Conservation (phyloP, 768 basidiomycete genomes). For the Lyophyllum atratum region DNA sequence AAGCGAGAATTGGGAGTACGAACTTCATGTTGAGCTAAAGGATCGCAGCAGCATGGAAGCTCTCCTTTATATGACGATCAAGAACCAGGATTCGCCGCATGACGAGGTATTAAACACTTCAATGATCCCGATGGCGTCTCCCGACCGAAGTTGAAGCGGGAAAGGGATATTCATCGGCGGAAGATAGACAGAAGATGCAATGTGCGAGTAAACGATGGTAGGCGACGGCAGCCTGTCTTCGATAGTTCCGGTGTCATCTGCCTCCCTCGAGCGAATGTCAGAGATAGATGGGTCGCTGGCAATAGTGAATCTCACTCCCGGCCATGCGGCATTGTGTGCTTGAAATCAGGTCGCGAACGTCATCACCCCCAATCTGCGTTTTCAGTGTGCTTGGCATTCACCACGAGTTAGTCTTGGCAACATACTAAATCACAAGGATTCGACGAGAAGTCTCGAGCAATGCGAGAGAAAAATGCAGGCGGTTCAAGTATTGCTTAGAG, state of each 20-base stretch:
- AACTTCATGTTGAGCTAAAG: conserved; percentile 32
- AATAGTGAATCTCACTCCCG: too few species aligned
- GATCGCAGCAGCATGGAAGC: not conserved
- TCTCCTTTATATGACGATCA: not conserved
- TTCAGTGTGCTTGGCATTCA: too few species aligned
- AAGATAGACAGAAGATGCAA: not conserved
- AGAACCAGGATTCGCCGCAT: not conserved
- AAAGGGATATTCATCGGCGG: conserved; percentile 11
- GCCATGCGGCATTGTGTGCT: too few species aligned
- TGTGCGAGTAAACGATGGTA: not conserved
- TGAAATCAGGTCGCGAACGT: too few species aligned
- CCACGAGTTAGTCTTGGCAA: too few species aligned
- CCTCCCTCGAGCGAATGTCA: not conserved
- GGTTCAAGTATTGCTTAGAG: too few species aligned
- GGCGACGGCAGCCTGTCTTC: not conserved
- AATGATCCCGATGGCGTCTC: not conserved
- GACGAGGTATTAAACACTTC: not conserved
- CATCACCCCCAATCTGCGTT: too few species aligned
- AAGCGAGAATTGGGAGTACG: conserved; percentile 33
- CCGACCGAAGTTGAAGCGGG: conserved; percentile 8
- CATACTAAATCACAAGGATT: too few species aligned
- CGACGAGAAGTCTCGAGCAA: too few species aligned
- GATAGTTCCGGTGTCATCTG: not conserved
- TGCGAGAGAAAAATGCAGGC: too few species aligned
- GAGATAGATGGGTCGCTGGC: not conserved